These are phyloP conservation scores for Phaeosphaeria sp. DNA, from an alignment of 2,329 filamentous ascomycete genomes.

Conservation along the genomic window DNA sequence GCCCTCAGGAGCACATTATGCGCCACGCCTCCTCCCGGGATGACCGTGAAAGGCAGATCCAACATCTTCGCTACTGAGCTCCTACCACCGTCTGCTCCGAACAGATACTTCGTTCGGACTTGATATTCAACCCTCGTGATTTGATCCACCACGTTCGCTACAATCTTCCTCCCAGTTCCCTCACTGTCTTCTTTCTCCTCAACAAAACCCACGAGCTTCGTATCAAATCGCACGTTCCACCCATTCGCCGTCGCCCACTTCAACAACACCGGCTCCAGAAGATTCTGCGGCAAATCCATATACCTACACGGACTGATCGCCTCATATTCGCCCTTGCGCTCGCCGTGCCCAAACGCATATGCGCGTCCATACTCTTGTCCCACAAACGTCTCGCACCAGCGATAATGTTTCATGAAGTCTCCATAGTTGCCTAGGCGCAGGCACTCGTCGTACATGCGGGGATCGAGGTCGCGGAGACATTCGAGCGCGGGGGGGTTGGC, in stretches of 20 bases:
- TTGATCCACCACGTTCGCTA: constrained; percentile 48
- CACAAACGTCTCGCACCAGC: constrained; percentile 54
- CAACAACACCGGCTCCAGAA: constrained; percentile 53
- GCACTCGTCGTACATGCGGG: constrained; percentile 45
- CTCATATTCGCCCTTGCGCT: constrained; percentile 49
- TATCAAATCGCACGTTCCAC: constrained; percentile 51
- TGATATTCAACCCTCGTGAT: constrained; percentile 49
- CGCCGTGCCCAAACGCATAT: constrained; percentile 53
- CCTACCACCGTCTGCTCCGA: constrained; percentile 64
- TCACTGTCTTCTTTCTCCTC: constrained; percentile 23
- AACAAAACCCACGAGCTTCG: constrained; percentile 40
- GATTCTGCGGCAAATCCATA: constrained; percentile 54
- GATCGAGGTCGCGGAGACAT: constrained; percentile 54
- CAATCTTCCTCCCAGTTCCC: constrained; percentile 27
- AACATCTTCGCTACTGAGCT: constrained; percentile 57
- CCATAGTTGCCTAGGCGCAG: constrained; percentile 39
- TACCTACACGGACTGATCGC: constrained; percentile 51
- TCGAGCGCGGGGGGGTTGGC: constrained; percentile 65
- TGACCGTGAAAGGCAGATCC: constrained; percentile 54
- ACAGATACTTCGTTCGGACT: constrained; percentile 63
- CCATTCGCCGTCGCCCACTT: constrained; percentile 46
- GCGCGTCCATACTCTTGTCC: constrained; percentile 55
- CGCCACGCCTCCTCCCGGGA: constrained; percentile 57
- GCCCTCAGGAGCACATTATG: constrained; percentile 59
- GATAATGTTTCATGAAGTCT: constrained; percentile 49